Conservation (phyloP, 805 yeast genomes). For the Starmerella bombi region DNA sequence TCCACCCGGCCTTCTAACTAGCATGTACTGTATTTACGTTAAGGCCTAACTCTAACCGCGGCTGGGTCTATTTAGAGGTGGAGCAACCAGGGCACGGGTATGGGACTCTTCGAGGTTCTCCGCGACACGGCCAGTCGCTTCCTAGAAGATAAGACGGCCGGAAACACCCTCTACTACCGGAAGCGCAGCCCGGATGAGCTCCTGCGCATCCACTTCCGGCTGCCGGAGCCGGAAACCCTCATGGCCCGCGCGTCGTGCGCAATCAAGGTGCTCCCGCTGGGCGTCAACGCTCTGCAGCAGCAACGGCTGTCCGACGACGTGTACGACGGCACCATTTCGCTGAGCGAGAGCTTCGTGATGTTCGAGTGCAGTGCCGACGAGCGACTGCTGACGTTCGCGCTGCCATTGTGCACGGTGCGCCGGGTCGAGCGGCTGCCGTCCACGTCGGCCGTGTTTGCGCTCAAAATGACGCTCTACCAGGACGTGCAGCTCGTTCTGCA, state of each 20-base stretch:
- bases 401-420: constrained; percentile 66
- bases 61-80: too few species aligned
- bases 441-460: constrained; percentile 61
- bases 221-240: constrained; percentile 60
- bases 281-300: constrained; percentile 9
- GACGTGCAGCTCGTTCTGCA: constrained; percentile 52
- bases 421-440: constrained; percentile 79
- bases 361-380: constrained; percentile 61
- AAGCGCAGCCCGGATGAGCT: constrained; percentile 52
- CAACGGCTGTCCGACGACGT: constrained; percentile 21
- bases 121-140: constrained; percentile 16
- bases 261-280: constrained; percentile 15
- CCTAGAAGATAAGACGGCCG: constrained; percentile 18
- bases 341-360: constrained; percentile 64
- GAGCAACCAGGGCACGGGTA: constrained; percentile 6
- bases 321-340: constrained; percentile 50
- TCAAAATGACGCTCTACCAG: constrained; percentile 55
- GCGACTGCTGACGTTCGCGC: constrained; percentile 49
- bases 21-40: too few species aligned
- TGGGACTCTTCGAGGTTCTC: constrained; percentile 23
- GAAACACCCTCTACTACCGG: constrained; percentile 20
- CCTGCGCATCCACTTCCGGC: constrained; percentile 49
- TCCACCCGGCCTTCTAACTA: too few species aligned
- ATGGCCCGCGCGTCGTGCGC: constrained; percentile 45
- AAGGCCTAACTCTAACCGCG: too few species aligned